A percentile compares a stretch with the other conserved stretches of the same genome.
Evolutionary conservation across 2,329 filamentous ascomycete genomes (phyloP).

Genomic region (Colletotrichum cordylinicola): DNA sequence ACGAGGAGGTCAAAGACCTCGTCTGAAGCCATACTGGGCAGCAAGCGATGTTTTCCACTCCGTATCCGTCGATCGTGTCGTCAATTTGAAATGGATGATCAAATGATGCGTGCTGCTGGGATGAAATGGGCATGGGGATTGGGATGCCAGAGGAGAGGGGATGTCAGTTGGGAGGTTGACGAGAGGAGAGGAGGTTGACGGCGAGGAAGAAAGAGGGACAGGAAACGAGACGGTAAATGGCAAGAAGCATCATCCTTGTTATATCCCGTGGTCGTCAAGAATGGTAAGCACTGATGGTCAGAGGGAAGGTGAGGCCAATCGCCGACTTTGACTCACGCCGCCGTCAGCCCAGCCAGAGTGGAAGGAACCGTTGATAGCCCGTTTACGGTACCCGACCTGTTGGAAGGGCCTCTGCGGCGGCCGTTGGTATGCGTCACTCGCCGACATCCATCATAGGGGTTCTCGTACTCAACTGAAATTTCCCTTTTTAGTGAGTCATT

Average conservation of each 20-base stretch:
- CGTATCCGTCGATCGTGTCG: not conserved
- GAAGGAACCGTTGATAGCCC: not conserved
- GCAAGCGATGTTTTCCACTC: not conserved
- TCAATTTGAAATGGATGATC: too few relatives aligned
- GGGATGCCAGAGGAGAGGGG: too few relatives aligned
- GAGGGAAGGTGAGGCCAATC: not conserved
- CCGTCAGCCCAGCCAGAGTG: not conserved
- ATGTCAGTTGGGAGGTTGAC: too few relatives aligned
- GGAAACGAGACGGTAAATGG: not conserved
- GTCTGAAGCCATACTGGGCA: not conserved
- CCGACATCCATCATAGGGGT: not conserved
- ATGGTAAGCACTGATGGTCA: not conserved
- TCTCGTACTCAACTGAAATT: not conserved
- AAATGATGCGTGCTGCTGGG: too few relatives aligned
- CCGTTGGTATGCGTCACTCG: not conserved
- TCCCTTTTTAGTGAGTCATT: not conserved
- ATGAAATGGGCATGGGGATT: too few relatives aligned
- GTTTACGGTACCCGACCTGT: not conserved
- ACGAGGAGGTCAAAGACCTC: slow-evolving; percentile 49
- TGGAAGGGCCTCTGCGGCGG: not conserved
- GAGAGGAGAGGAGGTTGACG: not conserved
- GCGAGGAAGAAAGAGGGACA: not conserved
- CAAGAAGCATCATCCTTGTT: not conserved
- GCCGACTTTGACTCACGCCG: not conserved
- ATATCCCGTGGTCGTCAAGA: not conserved